These are phyloP conservation scores for Dittrichia graveolens DNA, from an alignment of 129 eudicot genomes.

Conservation along the genomic window DNA sequence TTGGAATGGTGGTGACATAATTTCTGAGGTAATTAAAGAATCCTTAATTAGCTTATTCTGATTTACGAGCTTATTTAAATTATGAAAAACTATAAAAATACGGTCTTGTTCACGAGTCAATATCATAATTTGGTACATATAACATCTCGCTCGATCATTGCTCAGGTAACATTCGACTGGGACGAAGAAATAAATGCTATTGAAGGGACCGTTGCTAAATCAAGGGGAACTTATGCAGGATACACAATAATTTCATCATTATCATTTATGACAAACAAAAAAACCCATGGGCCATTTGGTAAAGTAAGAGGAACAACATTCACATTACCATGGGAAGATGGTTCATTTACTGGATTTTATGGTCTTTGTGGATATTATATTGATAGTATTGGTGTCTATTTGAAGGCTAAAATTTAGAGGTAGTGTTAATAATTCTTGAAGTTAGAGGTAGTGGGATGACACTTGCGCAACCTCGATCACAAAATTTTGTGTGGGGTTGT, in stretches of 20 bases:
- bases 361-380: not conserved
- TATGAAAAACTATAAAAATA: not conserved
- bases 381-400: conserved; percentile 14
- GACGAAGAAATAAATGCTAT: conserved; percentile 12
- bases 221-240: conserved; percentile 1
- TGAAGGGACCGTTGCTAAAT: not conserved
- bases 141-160: not conserved
- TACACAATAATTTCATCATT: conserved; percentile 2
- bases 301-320: not conserved
- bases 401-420: too few relatives aligned
- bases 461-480: too few relatives aligned
- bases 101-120: too few relatives aligned
- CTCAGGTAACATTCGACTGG: conserved; percentile 7
- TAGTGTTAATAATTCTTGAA: too few relatives aligned
- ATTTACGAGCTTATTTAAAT: not conserved
- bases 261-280: conserved; percentile 15
- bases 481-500: too few relatives aligned
- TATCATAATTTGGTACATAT: not conserved
- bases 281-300: conserved; percentile 15
- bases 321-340: conserved; percentile 3
- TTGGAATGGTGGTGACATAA: conserved; percentile 13
- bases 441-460: too few relatives aligned
- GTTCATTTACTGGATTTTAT: conserved; percentile 18
- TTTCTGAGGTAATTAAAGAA: conserved; percentile 7
- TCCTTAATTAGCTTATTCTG: not conserved